phyloP scores from a whole-genome alignment of 768 basidiomycete genomes.

The Leccinum broughii region DNA sequence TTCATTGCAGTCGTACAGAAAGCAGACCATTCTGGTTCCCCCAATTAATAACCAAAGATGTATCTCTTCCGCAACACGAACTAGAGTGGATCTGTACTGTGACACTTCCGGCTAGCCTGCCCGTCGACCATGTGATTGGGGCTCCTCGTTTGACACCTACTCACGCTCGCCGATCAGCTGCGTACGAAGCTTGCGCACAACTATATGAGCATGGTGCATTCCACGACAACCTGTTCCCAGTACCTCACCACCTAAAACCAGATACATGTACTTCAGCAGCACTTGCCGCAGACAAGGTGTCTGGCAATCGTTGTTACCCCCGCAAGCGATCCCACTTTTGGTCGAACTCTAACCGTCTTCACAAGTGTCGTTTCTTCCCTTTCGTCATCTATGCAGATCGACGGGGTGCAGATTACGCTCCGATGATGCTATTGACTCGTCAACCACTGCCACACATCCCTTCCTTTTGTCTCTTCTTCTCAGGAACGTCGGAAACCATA shows the following conservation, averaged over 20 bases:
- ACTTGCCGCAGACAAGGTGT: slow-evolving; percentile 27
- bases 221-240: slow-evolving; percentile 47
- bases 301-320: slow-evolving; percentile 54
- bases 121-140: slow-evolving; percentile 44
- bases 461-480: slow-evolving; percentile 60
- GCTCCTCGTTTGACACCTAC: slow-evolving; percentile 44
- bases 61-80: slow-evolving; percentile 18
- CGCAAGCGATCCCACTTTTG: slow-evolving; percentile 70
- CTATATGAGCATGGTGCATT: slow-evolving; percentile 53
- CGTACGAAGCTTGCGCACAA: slow-evolving; percentile 53
- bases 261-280: slow-evolving; percentile 2
- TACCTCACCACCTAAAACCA: slow-evolving; percentile 5
- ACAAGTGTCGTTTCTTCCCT: slow-evolving; percentile 25
- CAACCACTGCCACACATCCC: slow-evolving; percentile 60
- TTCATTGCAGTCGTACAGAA: slow-evolving; percentile 37
- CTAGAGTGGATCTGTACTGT: slow-evolving; percentile 48
- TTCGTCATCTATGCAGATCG: slow-evolving; percentile 42
- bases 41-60: slow-evolving; percentile 27
- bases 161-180: slow-evolving; percentile 60
- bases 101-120: slow-evolving; percentile 44
- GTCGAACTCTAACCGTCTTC: slow-evolving; percentile 41
- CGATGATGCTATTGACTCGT: slow-evolving; percentile 69
- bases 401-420: slow-evolving; percentile 42
- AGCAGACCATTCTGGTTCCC: slow-evolving; percentile 10
- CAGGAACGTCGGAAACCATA: slow-evolving; percentile 45